Conservation (phyloP, 1,284 basidiomycete genomes). For the Cryptococcus maquisensis region DNA sequence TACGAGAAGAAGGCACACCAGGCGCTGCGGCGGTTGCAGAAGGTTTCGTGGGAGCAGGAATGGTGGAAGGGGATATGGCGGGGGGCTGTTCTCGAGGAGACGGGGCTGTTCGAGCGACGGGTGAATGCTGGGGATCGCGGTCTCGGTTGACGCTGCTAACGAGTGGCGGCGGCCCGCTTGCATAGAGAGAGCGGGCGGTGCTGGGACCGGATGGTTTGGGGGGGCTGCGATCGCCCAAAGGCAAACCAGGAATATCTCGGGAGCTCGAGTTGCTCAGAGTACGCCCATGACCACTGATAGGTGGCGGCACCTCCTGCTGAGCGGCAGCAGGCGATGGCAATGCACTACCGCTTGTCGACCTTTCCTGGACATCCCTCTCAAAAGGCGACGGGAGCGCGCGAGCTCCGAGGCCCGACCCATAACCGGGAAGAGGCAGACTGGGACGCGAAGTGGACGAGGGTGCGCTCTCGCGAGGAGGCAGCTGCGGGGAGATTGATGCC, state of each 20-base stretch:
- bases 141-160: slow-evolving; percentile 1
- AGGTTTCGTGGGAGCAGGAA: not conserved
- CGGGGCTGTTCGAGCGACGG: slow-evolving; percentile 7
- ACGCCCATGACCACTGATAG: slow-evolving; percentile 7
- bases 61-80: slow-evolving; percentile 8
- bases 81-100: slow-evolving; percentile 7
- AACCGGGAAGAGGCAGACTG: slow-evolving; percentile 15
- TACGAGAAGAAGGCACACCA: not conserved
- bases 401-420: slow-evolving; percentile 8
- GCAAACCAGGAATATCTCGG: slow-evolving; percentile 4
- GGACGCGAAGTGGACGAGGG: slow-evolving; percentile 9
- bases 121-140: slow-evolving; percentile 7
- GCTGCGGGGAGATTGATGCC: slow-evolving; percentile 21
- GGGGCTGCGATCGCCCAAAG: slow-evolving; percentile 10
- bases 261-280: slow-evolving; percentile 10
- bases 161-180: slow-evolving; percentile 6
- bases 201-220: slow-evolving; percentile 7
- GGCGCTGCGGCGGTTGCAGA: not conserved
- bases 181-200: slow-evolving; percentile 7
- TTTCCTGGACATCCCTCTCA: slow-evolving; percentile 14
- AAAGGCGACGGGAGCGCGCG: slow-evolving; percentile 23
- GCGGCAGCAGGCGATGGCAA: slow-evolving; percentile 5
- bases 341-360: slow-evolving; percentile 5
- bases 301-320: slow-evolving; percentile 1
- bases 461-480: slow-evolving; percentile 8